A percentile compares a stretch with the other conserved stretches of the same genome.
Evolutionary conservation across 352 stramenopile genomes (phyloP).

Genomic region (Achlya hypogyna): DNA sequence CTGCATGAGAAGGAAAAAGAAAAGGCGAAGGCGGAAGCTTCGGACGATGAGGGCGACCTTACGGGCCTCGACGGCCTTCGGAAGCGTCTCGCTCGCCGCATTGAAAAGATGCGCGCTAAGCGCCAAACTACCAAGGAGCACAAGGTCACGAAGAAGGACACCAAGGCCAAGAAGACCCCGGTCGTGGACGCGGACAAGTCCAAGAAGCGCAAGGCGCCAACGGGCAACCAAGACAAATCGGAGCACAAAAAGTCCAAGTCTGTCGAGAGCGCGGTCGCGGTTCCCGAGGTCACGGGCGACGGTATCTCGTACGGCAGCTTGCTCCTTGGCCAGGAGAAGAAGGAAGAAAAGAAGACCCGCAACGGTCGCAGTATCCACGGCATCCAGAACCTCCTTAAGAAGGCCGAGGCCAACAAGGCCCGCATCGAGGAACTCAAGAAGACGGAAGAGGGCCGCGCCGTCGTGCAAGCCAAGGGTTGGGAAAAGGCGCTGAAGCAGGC

Average conservation of each 20-base stretch:
- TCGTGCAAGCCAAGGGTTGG: constrained; percentile 56
- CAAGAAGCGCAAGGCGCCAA: constrained; percentile 52
- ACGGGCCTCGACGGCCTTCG: constrained; percentile 38
- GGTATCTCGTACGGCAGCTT: constrained; percentile 74
- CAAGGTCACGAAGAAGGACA: constrained; percentile 51
- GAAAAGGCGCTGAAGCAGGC: constrained; percentile 67
- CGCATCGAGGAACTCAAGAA: constrained; percentile 72
- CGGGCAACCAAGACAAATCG: constrained; percentile 23
- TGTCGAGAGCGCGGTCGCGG: not conserved
- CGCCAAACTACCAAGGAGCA: constrained; percentile 59
- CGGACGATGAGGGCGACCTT: constrained; percentile 26
- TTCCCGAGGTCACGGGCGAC: constrained; percentile 24
- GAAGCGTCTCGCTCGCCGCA: constrained; percentile 55
- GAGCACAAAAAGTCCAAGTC: constrained; percentile 31
- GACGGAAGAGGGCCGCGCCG: constrained; percentile 56
- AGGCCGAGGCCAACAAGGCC: constrained; percentile 65
- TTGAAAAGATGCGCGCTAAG: constrained; percentile 62
- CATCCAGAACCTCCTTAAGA: constrained; percentile 76
- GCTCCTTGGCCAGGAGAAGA: constrained; percentile 41
- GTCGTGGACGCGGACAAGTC: constrained; percentile 1
- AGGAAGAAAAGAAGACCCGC: constrained; percentile 47
- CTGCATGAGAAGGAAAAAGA: constrained; percentile 40
- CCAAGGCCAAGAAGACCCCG: constrained; percentile 22
- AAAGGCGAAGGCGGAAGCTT: constrained; percentile 25
- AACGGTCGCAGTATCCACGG: constrained; percentile 57